phyloP scores from a whole-genome alignment of 352 stramenopile genomes.

The Phytophthora pisi region DNA sequence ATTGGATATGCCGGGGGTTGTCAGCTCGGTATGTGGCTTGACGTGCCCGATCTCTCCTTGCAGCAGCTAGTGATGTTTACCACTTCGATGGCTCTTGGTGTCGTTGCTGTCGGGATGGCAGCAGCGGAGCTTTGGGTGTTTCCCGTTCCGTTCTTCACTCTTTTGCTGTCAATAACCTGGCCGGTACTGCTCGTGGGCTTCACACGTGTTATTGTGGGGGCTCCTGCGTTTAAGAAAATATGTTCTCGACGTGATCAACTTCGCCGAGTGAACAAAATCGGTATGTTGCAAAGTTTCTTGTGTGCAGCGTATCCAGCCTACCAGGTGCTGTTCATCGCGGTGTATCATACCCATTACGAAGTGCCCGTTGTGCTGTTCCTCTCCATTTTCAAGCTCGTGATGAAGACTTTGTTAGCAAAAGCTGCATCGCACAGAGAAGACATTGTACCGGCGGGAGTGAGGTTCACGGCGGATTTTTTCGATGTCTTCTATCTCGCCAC shows the following conservation, averaged over 20 bases:
- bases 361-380: neutral
- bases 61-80: neutral
- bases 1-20: neutral
- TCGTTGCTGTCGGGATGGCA: neutral
- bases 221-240: neutral
- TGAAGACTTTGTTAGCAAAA: neutral
- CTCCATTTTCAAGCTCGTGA: neutral
- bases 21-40: neutral
- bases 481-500: slow-evolving; percentile 23
- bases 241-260: slow-evolving; percentile 8
- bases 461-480: slow-evolving; percentile 9
- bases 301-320: neutral
- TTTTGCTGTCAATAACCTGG: neutral
- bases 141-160: slow-evolving; percentile 2
- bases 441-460: neutral
- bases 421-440: neutral
- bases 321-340: neutral
- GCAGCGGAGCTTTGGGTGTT: neutral
- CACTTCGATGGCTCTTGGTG: neutral
- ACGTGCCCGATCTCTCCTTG: neutral
- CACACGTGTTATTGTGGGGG: neutral
- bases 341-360: neutral
- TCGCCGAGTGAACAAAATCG: neutral
- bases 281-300: neutral
- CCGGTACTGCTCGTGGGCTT: neutral